phyloP scores from a whole-genome alignment of 2,329 filamentous ascomycete species.

The Biscogniauxia mediterranea region DNA sequence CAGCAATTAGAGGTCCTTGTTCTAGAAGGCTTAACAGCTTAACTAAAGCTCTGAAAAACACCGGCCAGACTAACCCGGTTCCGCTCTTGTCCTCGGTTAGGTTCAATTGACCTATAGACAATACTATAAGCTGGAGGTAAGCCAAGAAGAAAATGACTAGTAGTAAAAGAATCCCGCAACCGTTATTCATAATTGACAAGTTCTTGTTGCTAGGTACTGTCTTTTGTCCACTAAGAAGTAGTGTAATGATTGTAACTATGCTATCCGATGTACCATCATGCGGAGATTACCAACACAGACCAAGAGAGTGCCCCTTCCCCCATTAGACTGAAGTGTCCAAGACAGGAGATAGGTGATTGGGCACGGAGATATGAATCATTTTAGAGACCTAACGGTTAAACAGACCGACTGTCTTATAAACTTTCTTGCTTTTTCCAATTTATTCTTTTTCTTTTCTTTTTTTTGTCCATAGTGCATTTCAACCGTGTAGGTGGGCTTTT shows the following conservation, averaged over 20 bases:
- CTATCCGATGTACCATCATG: slow-evolving; percentile 21
- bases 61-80: not conserved
- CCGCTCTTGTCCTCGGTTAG: not conserved
- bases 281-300: slow-evolving; percentile 26
- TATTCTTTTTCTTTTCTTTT: slow-evolving; percentile 1
- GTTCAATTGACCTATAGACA: not conserved
- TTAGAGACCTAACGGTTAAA: slow-evolving; percentile 17
- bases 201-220: not conserved
- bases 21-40: not conserved
- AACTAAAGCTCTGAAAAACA: not conserved
- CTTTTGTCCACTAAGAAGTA: not conserved
- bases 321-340: slow-evolving; percentile 20
- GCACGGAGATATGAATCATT: slow-evolving; percentile 12
- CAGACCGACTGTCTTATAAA: slow-evolving; percentile 16
- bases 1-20: not conserved
- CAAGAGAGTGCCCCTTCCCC: not conserved
- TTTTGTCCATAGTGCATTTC: not conserved
- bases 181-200: not conserved
- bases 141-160: not conserved
- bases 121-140: not conserved
- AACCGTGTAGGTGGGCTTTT: not conserved
- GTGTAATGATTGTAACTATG: not conserved
- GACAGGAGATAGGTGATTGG: slow-evolving; percentile 15
- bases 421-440: slow-evolving; percentile 7
- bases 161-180: not conserved